Conservation (phyloP, 2,329 filamentous ascomycete species). For the Arthrobotrys iridis region DNA sequence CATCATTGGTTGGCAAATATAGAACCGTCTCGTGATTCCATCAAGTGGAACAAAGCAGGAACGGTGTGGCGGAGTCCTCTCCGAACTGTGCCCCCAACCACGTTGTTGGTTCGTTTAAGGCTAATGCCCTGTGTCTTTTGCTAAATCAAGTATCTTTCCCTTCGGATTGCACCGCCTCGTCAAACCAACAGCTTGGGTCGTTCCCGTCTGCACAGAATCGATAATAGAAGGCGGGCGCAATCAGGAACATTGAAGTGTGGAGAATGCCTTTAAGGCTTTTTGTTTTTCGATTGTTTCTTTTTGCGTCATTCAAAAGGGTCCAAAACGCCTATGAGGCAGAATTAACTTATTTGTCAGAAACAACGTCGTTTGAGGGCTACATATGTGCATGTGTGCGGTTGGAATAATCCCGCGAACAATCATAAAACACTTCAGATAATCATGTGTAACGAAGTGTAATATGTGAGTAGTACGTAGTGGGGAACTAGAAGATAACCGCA, state of each 20-base stretch:
- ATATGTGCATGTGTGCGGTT: constrained; percentile 27
- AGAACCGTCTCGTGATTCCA: constrained; percentile 46
- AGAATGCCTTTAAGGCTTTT: constrained; percentile 7
- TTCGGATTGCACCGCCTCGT: constrained; percentile 38
- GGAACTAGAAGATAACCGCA: background rate
- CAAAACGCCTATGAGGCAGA: constrained; percentile 50
- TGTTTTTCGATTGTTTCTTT: constrained; percentile 21
- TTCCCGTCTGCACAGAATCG: constrained; percentile 48
- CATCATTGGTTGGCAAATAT: constrained; percentile 48
- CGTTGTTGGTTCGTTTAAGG: constrained; percentile 27
- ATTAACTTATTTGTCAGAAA: constrained; percentile 42
- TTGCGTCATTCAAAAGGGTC: constrained; percentile 34
- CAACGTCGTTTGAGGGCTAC: constrained; percentile 8
- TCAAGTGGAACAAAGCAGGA: constrained; percentile 40
- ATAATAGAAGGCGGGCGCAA: constrained; percentile 42
- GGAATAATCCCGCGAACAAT: constrained; percentile 33
- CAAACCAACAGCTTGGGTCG: constrained; percentile 45
- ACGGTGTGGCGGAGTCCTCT: constrained; percentile 52
- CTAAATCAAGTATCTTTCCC: constrained; percentile 50
- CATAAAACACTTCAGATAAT: no score
- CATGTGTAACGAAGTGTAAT: no score
- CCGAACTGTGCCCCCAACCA: constrained; percentile 15
- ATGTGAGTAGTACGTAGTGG: no score
- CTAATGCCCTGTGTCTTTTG: constrained; percentile 39
- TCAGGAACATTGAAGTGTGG: constrained; percentile 29